Evolutionary conservation across 2,329 filamentous ascomycete species (phyloP), one percentile per base, ranked within the genome.

Genomic region (Colletotrichum tofieldiae): DNA sequence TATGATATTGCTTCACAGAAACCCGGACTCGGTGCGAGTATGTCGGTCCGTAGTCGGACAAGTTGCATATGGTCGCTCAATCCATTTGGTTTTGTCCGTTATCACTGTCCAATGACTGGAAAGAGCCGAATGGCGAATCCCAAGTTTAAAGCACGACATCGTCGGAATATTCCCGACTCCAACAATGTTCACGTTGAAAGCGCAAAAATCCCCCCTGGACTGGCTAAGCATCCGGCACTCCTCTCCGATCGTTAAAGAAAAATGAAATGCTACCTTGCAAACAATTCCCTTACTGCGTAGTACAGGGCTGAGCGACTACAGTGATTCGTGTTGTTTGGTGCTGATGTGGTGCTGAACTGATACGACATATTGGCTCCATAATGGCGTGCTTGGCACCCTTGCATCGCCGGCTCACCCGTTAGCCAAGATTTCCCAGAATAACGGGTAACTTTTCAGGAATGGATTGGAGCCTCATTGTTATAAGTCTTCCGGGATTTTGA

Each of bases 361-460:
- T 59, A 59, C 67, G 67, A 70, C 67, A 65, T 65, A 39, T 55
- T 39, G 67, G 61, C 54, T 65, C 67, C 67, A 65, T 54, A 59
- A 70, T 70, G 61, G 61, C 67, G 61, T 65, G 67, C 67, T 70
- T 59, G 32, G 37, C 47, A 26, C 59, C 67, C 67, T 45, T 41
- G 51, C 37, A 41, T 39, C 29, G 60, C 35, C 16, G 37, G 41
- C 52, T 43, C 54, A 29, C 35, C 43, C 26, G 20, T 29, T 63
- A 47, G 32, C 49, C 14, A 37, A 56, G 14, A 23, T 16, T 58
- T 49, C 32, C 37, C 39, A 18, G 58, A 20, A n/a, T 35, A n/a
- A n/a, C 18, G 58, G 43, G 41, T 37, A 61, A 20, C 43, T 29
- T 2, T n/a, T 14, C 20, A n/a, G 41, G n/a, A 11, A 7, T 14